Conservation (phyloP, 768 basidiomycete genomes). For the Cyclocybe aegerita region DNA sequence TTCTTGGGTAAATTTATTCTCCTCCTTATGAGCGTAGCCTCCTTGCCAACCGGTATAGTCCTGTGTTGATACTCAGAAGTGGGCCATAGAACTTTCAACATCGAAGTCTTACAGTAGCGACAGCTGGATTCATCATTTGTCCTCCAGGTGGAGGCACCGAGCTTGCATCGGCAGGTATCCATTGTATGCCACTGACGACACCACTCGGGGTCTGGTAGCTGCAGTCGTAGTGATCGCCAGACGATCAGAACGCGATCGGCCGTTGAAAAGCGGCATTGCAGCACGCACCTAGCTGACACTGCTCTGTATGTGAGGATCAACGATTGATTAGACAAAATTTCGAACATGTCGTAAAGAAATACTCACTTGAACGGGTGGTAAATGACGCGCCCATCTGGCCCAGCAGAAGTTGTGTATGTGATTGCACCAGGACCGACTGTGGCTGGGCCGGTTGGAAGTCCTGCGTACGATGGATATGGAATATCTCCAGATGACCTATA, state of each 20-base stretch:
- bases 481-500: slow-evolving; percentile 15
- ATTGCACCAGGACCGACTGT: slow-evolving; percentile 67
- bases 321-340: slow-evolving; percentile 14
- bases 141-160: slow-evolving; percentile 59
- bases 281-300: slow-evolving; percentile 65
- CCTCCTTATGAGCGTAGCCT: slow-evolving; percentile 35
- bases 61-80: slow-evolving; percentile 27
- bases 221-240: slow-evolving; percentile 22
- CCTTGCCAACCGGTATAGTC: slow-evolving; percentile 61
- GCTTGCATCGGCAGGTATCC: slow-evolving; percentile 71
- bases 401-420: slow-evolving; percentile 68
- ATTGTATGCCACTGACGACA: slow-evolving; percentile 63
- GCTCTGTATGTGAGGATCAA: slow-evolving; percentile 45
- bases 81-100: background rate
- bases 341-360: background rate
- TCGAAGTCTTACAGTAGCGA: background rate
- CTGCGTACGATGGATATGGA: slow-evolving; percentile 23
- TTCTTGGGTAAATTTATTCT: slow-evolving; percentile 32
- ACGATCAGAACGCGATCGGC: slow-evolving; percentile 7
- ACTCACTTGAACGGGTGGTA: slow-evolving; percentile 79
- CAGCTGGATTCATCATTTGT: slow-evolving; percentile 43
- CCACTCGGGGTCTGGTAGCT: slow-evolving; percentile 77
- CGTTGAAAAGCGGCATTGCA: slow-evolving; percentile 9
- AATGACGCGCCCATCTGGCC: slow-evolving; percentile 56
- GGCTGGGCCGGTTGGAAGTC: slow-evolving; percentile 26